Evolutionary conservation across 1,284 basidiomycete genomes (phyloP), one percentile per base, ranked within the genome.

Genomic region (Ceratobasidium sp.): DNA sequence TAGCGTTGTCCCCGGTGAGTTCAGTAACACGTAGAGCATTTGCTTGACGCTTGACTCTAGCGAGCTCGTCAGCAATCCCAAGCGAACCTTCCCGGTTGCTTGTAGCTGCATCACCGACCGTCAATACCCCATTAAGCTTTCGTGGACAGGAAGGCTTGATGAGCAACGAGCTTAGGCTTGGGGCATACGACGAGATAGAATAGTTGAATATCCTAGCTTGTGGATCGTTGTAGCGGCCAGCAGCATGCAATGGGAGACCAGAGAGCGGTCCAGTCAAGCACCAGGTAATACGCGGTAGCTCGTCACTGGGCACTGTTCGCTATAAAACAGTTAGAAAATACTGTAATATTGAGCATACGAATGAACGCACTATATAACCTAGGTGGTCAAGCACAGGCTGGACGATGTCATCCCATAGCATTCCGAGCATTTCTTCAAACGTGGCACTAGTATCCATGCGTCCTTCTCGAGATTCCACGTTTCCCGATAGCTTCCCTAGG

Each of bases 201-300:
- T 59, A 71, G 53, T 59, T 48, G 54, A 48, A 71, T 5, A 49
- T 58, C 54, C 66, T 43, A 2, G 66, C 53, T 19, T 19, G 24
- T 9, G 54, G 41, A 2, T 59, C 43, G 6, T 46, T 48, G 27
- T 71, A 71, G 19, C 43, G 11, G 9, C 66, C 66, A 13, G 66
- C 66, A 16, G 66, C 66, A 22, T 71, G 66, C 11, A 71, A 19
- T 9, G 66, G 66, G 34, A 71, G 54, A 31, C 53, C 39, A 2
- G 54, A n/a, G 13, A 71, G 37, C 39, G 54, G 54, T 11, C 66
- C 66, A 14, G 53, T 58, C 7, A 48, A 19, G 41, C 54, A 59
- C 66, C 66, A 71, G 5, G 66, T 71, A 4, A 71, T 22, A 31
- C 56, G 66, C 29, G 66, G 66, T 13, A 71, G n/a, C 29, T 59